phyloP scores from a whole-genome alignment of 1,139 yeast genomes.

The Zygoascus meyerae region DNA sequence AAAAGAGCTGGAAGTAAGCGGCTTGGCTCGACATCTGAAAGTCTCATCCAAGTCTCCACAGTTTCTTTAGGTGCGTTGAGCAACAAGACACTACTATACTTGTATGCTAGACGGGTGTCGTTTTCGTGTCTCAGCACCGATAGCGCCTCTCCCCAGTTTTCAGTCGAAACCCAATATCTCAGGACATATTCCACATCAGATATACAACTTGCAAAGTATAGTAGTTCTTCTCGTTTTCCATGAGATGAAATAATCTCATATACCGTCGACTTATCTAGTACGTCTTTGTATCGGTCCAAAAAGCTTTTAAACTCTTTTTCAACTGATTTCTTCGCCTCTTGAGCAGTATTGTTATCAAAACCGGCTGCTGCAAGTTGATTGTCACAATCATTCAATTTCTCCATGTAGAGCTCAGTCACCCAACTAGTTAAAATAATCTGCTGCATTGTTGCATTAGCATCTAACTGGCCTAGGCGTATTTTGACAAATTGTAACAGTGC shows the following conservation, averaged over 20 bases:
- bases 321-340: constrained; percentile 7
- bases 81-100: constrained; percentile 61
- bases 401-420: constrained; percentile 67
- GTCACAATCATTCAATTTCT: constrained; percentile 44
- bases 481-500: constrained; percentile 53
- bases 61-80: constrained; percentile 66
- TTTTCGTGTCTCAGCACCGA: constrained; percentile 50
- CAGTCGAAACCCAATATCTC: constrained; percentile 58
- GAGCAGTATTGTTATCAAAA: constrained; percentile 15
- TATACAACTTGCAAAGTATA: constrained; percentile 62
- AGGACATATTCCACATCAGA: constrained; percentile 67
- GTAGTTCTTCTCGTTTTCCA: constrained; percentile 56
- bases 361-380: constrained; percentile 32
- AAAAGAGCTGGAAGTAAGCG: constrained; percentile 71
- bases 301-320: constrained; percentile 43
- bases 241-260: constrained; percentile 68
- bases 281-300: constrained; percentile 43
- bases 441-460: constrained; percentile 45
- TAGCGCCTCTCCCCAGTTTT: constrained; percentile 71
- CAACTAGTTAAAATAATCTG: constrained; percentile 66
- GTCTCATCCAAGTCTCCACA: constrained; percentile 71
- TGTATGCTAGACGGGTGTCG: constrained; percentile 51
- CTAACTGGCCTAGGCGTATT: constrained; percentile 43
- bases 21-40: constrained; percentile 47
- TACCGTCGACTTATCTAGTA: constrained; percentile 57